These are phyloP conservation scores for Vigna nakashimae DNA, from an alignment of 306 rosid genomes.

Conservation along the genomic window DNA sequence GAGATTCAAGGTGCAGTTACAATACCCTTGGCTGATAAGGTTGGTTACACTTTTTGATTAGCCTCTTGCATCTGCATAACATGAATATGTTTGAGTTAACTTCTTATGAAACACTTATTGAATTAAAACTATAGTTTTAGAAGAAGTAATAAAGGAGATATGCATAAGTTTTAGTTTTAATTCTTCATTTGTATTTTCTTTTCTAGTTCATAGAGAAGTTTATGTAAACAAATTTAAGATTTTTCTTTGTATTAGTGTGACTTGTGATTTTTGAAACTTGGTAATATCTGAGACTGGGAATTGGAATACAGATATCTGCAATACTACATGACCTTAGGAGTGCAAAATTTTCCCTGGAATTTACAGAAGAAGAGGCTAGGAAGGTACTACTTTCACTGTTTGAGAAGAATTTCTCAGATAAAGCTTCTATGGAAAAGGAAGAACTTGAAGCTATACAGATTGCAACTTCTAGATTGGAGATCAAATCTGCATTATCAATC, in stretches of 20 bases:
- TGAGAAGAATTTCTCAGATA: constrained; percentile 43
- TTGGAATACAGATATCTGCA: constrained; percentile 58
- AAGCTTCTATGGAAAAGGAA: constrained; percentile 41
- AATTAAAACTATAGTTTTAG: too few relatives aligned
- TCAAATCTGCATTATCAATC: constrained; percentile 44
- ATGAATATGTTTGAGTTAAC: background rate
- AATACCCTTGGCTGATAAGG: constrained; percentile 60
- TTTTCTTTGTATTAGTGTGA: constrained; percentile 2
- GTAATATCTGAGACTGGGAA: constrained; percentile 7
- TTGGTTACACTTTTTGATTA: constrained; percentile 37
- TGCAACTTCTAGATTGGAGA: constrained; percentile 54
- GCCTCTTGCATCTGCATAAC: background rate
- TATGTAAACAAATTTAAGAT: too few relatives aligned
- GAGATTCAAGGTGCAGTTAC: constrained; percentile 63
- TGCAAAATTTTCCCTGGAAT: constrained; percentile 50
- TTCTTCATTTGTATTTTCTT: too few relatives aligned
- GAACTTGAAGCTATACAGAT: constrained; percentile 58
- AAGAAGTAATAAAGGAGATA: too few relatives aligned
- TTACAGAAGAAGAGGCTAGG: constrained; percentile 61
- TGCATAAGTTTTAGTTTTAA: too few relatives aligned
- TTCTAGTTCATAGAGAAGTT: too few relatives aligned
- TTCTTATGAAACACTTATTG: too few relatives aligned
- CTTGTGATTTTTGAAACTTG: constrained; percentile 8
- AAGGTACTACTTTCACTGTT: constrained; percentile 47
- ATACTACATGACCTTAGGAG: constrained; percentile 52